A percentile compares a stretch with the other conserved stretches of the same genome.
phyloP scores from a whole-genome alignment of 306 rosid genomes.

The Rosa chinensis region DNA sequence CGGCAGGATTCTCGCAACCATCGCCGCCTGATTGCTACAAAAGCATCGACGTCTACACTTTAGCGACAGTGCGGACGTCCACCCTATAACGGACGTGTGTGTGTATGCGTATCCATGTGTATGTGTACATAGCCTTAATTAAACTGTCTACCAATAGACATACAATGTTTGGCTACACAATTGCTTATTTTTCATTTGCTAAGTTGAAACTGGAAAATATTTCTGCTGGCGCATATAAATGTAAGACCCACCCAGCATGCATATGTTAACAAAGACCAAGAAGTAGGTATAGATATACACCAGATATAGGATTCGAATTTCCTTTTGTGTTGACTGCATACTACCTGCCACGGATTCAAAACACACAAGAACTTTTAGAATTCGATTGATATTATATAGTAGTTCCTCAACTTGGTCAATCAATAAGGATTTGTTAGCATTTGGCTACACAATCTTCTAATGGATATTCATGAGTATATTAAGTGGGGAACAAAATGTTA shows the following conservation, averaged over 20 bases:
- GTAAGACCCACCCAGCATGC: background rate
- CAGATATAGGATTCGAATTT: conserved; percentile 1
- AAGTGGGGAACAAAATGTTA: background rate
- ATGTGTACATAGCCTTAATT: too few relatives aligned
- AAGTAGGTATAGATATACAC: background rate
- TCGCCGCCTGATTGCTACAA: too few relatives aligned
- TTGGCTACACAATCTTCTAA: background rate
- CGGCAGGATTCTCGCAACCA: too few relatives aligned
- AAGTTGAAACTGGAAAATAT: too few relatives aligned
- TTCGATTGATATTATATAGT: background rate
- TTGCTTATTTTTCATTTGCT: too few relatives aligned
- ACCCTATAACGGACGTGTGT: too few relatives aligned
- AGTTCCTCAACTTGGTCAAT: background rate
- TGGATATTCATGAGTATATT: conserved; percentile 3
- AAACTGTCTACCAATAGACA: too few relatives aligned
- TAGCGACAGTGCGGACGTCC: too few relatives aligned
- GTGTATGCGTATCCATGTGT: too few relatives aligned
- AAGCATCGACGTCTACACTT: too few relatives aligned
- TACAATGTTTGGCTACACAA: too few relatives aligned
- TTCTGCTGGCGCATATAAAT: too few relatives aligned
- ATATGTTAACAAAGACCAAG: background rate
- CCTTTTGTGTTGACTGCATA: background rate
- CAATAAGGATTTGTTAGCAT: background rate
- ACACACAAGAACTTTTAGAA: conserved; percentile 6
- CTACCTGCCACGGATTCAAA: conserved; percentile 6